Conservation (phyloP, 305 asterid genomes). For the Fraxinus sp. region DNA sequence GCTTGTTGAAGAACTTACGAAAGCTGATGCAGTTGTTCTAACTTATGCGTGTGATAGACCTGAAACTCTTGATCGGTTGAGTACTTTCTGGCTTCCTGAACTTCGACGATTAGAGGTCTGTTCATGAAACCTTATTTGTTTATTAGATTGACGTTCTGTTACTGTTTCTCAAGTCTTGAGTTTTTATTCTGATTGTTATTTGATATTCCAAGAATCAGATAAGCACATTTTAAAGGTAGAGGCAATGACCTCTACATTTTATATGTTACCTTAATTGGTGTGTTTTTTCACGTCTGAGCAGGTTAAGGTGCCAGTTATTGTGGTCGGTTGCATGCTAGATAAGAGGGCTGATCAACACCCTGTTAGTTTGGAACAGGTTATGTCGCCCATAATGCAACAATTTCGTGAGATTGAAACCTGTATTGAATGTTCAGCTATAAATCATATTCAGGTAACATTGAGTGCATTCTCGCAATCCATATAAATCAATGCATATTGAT, state of each 20-base stretch:
- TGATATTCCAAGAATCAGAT: slow-evolving; percentile 5
- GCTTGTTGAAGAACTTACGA: slow-evolving; percentile 74
- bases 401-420: slow-evolving; percentile 99
- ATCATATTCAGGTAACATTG: slow-evolving; percentile 68
- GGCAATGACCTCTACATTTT: not conserved
- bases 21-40: slow-evolving; percentile 88
- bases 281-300: slow-evolving; percentile 29
- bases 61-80: slow-evolving; percentile 80
- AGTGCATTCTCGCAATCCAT: slow-evolving; percentile 2
- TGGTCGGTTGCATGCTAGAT: slow-evolving; percentile 98
- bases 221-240: slow-evolving; percentile 4
- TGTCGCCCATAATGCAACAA: slow-evolving; percentile 99
- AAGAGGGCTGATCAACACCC: slow-evolving; percentile 76
- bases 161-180: slow-evolving; percentile 16
- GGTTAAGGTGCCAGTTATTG: slow-evolving; percentile 95
- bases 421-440: slow-evolving; percentile 89
- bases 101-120: slow-evolving; percentile 85
- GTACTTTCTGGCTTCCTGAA: slow-evolving; percentile 97
- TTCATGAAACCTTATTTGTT: slow-evolving; percentile 19
- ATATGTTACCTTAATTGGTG: not conserved
- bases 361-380: slow-evolving; percentile 85
- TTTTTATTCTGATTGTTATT: not conserved
- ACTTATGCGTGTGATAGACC: slow-evolving; percentile 93
- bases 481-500: not conserved
- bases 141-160: slow-evolving; percentile 5